Conservation (phyloP, 2,329 filamentous ascomycete species). For the Alternaria sp. region DNA sequence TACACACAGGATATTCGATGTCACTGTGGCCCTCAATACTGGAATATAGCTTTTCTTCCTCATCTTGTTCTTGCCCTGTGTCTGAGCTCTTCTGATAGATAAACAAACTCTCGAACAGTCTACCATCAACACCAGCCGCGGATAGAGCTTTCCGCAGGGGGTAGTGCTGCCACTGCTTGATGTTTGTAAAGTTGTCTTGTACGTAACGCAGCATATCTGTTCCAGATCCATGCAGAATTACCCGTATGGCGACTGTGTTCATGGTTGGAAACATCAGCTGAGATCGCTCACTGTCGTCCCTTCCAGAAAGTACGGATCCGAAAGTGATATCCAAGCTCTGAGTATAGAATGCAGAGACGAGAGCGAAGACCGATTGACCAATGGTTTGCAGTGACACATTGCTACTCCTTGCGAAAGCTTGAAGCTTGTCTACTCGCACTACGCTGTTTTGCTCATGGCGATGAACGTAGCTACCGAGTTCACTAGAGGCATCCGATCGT, state of each 20-base stretch:
- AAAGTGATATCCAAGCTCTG: conserved; percentile 78
- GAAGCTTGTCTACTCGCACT: conserved; percentile 54
- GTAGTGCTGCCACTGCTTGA: conserved; percentile 77
- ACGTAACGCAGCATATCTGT: conserved; percentile 73
- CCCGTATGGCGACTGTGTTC: conserved; percentile 84
- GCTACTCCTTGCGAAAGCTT: conserved; percentile 69
- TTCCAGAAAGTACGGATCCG: conserved; percentile 82
- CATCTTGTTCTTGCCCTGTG: conserved; percentile 37
- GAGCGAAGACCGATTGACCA: conserved; percentile 78
- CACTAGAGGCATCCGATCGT: background rate
- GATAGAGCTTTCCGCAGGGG: conserved; percentile 75
- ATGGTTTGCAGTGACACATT: conserved; percentile 79
- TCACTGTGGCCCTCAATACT: conserved; percentile 71
- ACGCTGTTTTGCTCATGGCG: conserved; percentile 59
- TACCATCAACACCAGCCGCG: conserved; percentile 55
- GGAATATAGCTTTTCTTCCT: conserved; percentile 59
- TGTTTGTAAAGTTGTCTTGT: conserved; percentile 72
- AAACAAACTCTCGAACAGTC: conserved; percentile 71
- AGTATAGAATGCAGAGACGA: conserved; percentile 70
- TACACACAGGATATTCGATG: conserved; percentile 82
- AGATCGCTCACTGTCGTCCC: conserved; percentile 75
- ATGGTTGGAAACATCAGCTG: conserved; percentile 84
- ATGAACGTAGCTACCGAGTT: conserved; percentile 40
- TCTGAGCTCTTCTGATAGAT: conserved; percentile 67
- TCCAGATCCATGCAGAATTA: conserved; percentile 73